These are phyloP conservation scores for Santalum album DNA, from an alignment of 164 flowering plant species.

Conservation along the genomic window DNA sequence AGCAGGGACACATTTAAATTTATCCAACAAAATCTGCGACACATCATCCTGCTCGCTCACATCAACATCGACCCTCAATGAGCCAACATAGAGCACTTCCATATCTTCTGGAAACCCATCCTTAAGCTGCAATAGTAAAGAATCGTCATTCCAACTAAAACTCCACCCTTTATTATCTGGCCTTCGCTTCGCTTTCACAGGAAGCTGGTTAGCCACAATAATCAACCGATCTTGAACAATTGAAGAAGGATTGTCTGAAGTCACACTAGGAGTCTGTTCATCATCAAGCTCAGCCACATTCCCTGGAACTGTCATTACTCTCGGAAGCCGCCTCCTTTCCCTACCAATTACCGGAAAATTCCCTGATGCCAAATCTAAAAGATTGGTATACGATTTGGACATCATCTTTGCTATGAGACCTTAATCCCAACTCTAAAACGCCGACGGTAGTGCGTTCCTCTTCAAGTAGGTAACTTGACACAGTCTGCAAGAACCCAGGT, in stretches of 20 bases:
- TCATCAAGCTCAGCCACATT: constrained; percentile 28
- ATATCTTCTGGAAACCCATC: constrained; percentile 37
- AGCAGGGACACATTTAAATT: constrained; percentile 37
- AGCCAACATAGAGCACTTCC: constrained; percentile 41
- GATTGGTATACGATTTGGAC: constrained; percentile 37
- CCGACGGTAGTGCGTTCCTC: background rate
- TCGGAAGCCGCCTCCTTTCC: constrained; percentile 21
- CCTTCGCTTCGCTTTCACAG: constrained; percentile 24
- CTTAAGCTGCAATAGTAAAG: constrained; percentile 29
- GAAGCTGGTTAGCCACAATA: constrained; percentile 41
- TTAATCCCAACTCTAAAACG: background rate
- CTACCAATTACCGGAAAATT: constrained; percentile 27
- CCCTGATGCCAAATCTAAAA: constrained; percentile 35
- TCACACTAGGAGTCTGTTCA: constrained; percentile 23
- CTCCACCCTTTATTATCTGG: constrained; percentile 28
- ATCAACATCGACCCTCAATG: constrained; percentile 28
- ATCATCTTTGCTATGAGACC: constrained; percentile 21
- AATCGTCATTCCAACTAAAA: constrained; percentile 40
- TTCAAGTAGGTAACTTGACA: constrained; percentile 1
- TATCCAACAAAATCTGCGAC: constrained; percentile 28
- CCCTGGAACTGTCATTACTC: constrained; percentile 35
- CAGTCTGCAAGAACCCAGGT: constrained; percentile 1
- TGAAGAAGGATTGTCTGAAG: constrained; percentile 27
- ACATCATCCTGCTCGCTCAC: constrained; percentile 39
- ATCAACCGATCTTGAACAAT: constrained; percentile 25